Conservation (phyloP, 1,284 basidiomycete species). For the Salmacisia buchloeana region DNA sequence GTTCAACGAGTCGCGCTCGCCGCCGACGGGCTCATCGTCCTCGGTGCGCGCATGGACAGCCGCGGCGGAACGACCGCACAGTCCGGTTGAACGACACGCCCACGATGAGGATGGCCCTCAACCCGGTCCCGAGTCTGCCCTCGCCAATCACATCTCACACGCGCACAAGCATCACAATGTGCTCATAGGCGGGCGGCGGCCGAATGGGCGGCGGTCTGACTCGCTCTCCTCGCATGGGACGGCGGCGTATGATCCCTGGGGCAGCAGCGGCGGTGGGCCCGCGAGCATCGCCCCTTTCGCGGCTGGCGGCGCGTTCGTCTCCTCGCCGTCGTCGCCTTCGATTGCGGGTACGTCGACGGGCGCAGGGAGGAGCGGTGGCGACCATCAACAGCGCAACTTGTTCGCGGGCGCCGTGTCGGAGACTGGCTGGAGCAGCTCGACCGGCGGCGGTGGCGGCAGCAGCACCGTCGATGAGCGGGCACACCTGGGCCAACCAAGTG, state of each 20-base stretch:
- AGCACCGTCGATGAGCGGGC: background rate
- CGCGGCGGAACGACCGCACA: background rate
- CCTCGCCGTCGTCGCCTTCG: background rate
- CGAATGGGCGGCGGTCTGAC: background rate
- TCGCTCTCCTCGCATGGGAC: background rate
- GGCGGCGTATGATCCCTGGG: background rate
- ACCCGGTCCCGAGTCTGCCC: background rate
- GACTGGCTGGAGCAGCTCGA: background rate
- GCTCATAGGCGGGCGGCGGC: background rate
- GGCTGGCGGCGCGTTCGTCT: background rate
- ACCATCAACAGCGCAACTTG: background rate
- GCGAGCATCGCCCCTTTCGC: background rate
- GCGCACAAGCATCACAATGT: background rate
- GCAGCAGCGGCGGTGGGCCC: background rate
- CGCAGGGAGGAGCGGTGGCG: too few species aligned
- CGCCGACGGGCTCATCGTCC: background rate
- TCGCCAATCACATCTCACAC: background rate
- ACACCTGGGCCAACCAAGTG: too few species aligned
- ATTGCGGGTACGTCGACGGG: background rate
- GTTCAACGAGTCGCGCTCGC: background rate
- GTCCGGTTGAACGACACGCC: background rate
- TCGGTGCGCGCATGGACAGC: background rate
- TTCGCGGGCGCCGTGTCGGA: background rate
- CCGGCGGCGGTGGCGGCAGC: background rate
- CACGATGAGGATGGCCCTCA: background rate